phyloP scores from a whole-genome alignment of 2,329 filamentous ascomycete species.

The Fusarium redolens region DNA sequence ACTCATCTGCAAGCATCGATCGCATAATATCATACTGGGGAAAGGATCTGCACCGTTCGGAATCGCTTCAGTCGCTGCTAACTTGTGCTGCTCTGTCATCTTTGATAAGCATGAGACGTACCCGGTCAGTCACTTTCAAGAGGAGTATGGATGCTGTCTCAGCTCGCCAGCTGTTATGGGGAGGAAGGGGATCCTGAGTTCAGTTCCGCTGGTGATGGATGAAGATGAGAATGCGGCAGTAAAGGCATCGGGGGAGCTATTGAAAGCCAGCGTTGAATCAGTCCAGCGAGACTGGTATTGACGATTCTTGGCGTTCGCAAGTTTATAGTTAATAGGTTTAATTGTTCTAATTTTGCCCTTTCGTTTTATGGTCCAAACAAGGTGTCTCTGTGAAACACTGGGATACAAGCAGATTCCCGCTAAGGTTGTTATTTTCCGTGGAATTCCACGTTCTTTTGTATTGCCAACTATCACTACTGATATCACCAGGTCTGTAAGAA shows the following conservation, averaged over 20 bases:
- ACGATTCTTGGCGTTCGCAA: neutral
- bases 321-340: neutral
- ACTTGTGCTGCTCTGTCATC: slow-evolving; percentile 63
- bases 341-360: fast-evolving
- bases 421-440: too few species aligned
- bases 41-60: slow-evolving; percentile 65
- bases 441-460: neutral
- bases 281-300: neutral
- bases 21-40: slow-evolving; percentile 58
- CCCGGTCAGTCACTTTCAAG: slow-evolving; percentile 61
- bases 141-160: slow-evolving; percentile 59
- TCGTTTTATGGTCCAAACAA: neutral
- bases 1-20: slow-evolving; percentile 60
- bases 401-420: neutral
- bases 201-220: neutral
- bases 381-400: neutral
- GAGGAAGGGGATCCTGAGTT: slow-evolving; percentile 53
- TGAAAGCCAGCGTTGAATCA: slow-evolving; percentile 1
- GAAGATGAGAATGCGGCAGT: neutral
- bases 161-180: slow-evolving; percentile 62
- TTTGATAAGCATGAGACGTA: slow-evolving; percentile 59
- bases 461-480: neutral
- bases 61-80: slow-evolving; percentile 59
- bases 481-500: too few species aligned
- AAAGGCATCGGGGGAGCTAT: neutral